These are phyloP conservation scores for Aurantiochytrium sp. DNA, from an alignment of 108 stramenopile genomes.

Conservation along the genomic window DNA sequence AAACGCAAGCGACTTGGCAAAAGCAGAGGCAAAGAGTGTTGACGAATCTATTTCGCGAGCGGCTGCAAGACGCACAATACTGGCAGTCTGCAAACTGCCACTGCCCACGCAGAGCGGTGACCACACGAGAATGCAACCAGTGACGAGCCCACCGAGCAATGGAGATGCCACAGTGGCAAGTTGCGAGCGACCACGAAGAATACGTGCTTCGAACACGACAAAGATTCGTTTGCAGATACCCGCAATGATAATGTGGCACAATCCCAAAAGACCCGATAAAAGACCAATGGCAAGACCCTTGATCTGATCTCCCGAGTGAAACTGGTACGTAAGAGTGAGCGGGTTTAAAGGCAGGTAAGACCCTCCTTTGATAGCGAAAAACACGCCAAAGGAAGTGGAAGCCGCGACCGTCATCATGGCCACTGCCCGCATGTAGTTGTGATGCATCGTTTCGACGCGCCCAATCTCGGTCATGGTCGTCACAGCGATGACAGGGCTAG, in stretches of 20 bases:
- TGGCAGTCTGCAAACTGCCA: background rate
- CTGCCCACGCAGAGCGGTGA: background rate
- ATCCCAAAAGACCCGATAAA: background rate
- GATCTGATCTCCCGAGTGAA: background rate
- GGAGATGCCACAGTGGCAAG: background rate
- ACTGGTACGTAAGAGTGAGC: background rate
- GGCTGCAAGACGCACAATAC: background rate
- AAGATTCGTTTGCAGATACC: background rate
- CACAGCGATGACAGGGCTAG: background rate
- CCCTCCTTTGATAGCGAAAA: background rate
- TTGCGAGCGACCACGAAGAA: background rate
- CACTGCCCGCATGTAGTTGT: constrained; percentile 2
- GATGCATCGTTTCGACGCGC: background rate
- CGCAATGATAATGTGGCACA: background rate
- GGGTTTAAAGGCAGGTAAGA: background rate
- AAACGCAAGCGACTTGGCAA: background rate
- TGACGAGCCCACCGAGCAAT: background rate
- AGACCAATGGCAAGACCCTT: background rate
- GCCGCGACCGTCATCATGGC: background rate
- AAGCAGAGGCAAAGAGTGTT: background rate
- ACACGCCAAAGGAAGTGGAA: background rate
- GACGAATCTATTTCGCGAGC: background rate
- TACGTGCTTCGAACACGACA: background rate
- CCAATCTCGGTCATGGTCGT: background rate
- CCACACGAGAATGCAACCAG: background rate